Percentiles rank a stretch among this genome's conserved stretches.
phyloP scores from a whole-genome alignment of 139 green algal species.

The Chlamydomonas eustigma region DNA sequence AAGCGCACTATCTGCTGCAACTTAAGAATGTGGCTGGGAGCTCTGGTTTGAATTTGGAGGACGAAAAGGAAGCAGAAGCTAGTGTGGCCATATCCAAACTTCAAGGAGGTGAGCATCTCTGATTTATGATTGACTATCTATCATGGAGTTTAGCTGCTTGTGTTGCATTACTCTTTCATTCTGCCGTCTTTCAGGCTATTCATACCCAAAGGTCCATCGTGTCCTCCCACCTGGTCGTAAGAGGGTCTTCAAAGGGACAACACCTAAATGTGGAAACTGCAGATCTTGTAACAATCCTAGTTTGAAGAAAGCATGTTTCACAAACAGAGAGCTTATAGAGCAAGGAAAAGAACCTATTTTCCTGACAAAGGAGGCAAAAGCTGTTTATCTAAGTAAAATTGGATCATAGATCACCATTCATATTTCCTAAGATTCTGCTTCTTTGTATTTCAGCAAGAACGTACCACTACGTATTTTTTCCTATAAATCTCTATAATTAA shows the following conservation, averaged over 20 bases:
- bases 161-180: too few relatives aligned
- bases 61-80: neutral
- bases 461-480: too few relatives aligned
- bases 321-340: neutral
- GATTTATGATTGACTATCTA: too few relatives aligned
- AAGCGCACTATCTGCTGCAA: neutral
- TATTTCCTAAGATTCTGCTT: too few relatives aligned
- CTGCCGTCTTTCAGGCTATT: neutral
- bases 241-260: neutral
- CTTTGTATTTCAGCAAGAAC: too few relatives aligned
- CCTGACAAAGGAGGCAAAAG: neutral
- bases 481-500: too few relatives aligned
- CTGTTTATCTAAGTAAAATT: neutral
- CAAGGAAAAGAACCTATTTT: neutral
- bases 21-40: neutral
- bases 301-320: conserved; percentile 6
- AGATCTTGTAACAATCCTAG: neutral
- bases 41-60: neutral
- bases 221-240: neutral
- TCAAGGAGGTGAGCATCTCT: too few relatives aligned
- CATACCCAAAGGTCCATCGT: neutral
- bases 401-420: too few relatives aligned
- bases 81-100: neutral
- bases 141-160: too few relatives aligned
- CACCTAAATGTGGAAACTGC: conserved; percentile 7